These are phyloP conservation scores for Talaromyces sp. DNA, from an alignment of 2,329 filamentous ascomycete genomes.

Conservation along the genomic window DNA sequence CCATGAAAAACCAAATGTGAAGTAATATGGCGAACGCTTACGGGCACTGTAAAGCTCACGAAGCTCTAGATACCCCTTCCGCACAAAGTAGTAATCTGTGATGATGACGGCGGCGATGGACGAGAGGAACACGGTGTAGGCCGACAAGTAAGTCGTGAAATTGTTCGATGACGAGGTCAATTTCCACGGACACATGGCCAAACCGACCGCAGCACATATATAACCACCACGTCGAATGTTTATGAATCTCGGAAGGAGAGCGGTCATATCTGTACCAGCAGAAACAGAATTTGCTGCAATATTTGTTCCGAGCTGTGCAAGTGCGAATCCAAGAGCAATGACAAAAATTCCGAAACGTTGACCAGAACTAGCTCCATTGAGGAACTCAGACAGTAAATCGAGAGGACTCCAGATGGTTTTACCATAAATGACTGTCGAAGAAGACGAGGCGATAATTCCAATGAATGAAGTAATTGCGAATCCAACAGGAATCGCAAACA, in stretches of 20 bases:
- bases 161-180: conserved; percentile 71
- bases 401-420: conserved; percentile 72
- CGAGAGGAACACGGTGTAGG: conserved; percentile 91
- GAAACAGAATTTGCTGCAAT: conserved; percentile 84
- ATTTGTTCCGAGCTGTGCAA: conserved; percentile 82
- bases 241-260: conserved; percentile 72
- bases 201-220: conserved; percentile 72
- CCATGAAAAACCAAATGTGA: conserved; percentile 71
- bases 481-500: conserved; percentile 67
- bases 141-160: conserved; percentile 87
- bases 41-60: conserved; percentile 74
- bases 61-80: conserved; percentile 75
- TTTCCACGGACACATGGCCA: conserved; percentile 80
- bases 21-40: conserved; percentile 64
- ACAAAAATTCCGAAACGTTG: conserved; percentile 74
- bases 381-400: conserved; percentile 62
- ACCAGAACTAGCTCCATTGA: conserved; percentile 64
- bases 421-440: conserved; percentile 60
- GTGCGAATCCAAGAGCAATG: conserved; percentile 66
- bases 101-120: conserved; percentile 91
- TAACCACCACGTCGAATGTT: conserved; percentile 86
- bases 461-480: conserved; percentile 82
- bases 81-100: conserved; percentile 81
- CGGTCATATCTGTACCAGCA: conserved; percentile 78
- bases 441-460: conserved; percentile 74